Evolutionary conservation across 805 yeast genomes (phyloP), one percentile per base, ranked within the genome.

Genomic region (Clavispora vitiphila): DNA sequence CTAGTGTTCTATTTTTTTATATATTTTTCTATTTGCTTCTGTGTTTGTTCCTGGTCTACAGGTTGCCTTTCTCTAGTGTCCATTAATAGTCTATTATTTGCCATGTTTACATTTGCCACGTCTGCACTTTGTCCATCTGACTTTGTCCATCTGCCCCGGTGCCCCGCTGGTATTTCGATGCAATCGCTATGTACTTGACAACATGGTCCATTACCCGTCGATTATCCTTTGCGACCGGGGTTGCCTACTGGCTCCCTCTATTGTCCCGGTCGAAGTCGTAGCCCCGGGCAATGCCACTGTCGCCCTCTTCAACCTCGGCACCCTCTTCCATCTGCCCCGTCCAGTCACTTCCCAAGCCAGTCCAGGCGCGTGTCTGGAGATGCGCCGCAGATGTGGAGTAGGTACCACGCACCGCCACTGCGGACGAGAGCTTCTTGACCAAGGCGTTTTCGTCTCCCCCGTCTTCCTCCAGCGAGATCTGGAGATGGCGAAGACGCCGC

Each of bases 261-360:
- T 38, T 34, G 15, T 35, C 38, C 5, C 36, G 23, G 43, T 65
- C 71, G 39, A 50, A 64, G 35, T 70, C 75, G 54, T 91, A 93
- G 2, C 93, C 95, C 50, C 98, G 72, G 2, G 99, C 99, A 42
- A 91, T 78, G 30, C 99, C 99, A 2, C 77, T 71, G 36, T 83
- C 71, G 1, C 99, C 99, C 49, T 83, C 81, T 56, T 89, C 96
- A 0, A 88, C 74, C 0, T 71, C 60, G 0, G 97, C 95, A 30
- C 95, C 96, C n/a, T 74, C 78, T 8, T 63, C 66, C 5, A 40
- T 55, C 2, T 58, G 63, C 1, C 57, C 48, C 8, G 55, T 50
- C 62, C 71, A 88, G 56, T 91, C 97, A 45, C 93, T 83, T 1
- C 98, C 99, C 25, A 91, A 67, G 0, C 99, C 99, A 0, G 81